Evolutionary conservation across 345 rosid genomes (phyloP).

Genomic region (Pugionium dolabratum): DNA sequence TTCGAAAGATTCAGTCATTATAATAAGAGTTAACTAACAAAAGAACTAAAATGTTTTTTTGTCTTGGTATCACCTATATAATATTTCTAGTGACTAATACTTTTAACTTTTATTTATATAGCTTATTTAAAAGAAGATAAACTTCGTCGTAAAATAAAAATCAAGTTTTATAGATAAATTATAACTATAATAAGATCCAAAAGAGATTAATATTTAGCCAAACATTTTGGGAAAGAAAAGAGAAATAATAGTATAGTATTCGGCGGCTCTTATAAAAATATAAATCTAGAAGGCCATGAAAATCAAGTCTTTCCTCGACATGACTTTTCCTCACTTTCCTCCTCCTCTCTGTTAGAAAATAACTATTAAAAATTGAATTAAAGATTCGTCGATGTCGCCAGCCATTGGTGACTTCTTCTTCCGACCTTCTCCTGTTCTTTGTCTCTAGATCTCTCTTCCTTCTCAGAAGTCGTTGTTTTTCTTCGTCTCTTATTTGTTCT

Average conservation of each 20-base stretch:
- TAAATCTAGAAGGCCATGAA: conserved; percentile 17
- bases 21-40: no score
- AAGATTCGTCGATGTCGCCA: conserved; percentile 40
- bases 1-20: no score
- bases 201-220: neutral
- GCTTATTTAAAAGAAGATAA: no score
- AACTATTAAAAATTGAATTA: conserved; percentile 19
- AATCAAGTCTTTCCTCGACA: conserved; percentile 3
- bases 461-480: conserved; percentile 22
- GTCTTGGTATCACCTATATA: no score
- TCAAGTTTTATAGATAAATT: neutral
- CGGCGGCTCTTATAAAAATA: conserved; percentile 9
- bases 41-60: no score
- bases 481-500: conserved; percentile 17
- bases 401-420: conserved; percentile 43
- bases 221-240: neutral
- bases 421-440: conserved; percentile 28
- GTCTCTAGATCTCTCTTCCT: conserved; percentile 29
- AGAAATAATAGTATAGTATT: neutral
- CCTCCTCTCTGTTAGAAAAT: conserved; percentile 1
- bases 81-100: no score
- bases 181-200: neutral
- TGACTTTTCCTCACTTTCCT: conserved; percentile 34
- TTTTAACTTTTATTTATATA: no score
- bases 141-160: neutral